These are phyloP conservation scores for Clarireedia homoeocarpa DNA, from an alignment of 2,329 filamentous ascomycete species.

Conservation along the genomic window DNA sequence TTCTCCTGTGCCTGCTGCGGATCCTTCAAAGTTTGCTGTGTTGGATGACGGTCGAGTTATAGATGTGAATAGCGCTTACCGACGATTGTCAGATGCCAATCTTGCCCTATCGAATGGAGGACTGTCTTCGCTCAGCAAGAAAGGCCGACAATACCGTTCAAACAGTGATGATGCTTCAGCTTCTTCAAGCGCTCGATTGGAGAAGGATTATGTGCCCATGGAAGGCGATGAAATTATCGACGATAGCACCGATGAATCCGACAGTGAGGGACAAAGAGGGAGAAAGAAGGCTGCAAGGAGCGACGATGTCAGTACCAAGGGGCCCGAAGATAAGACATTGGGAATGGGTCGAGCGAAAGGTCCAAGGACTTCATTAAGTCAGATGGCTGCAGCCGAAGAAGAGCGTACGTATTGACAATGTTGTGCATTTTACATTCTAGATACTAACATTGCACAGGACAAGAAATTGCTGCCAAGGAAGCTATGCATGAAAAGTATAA, in stretches of 20 bases:
- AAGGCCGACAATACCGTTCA: constrained; percentile 18
- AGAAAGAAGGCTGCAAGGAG: constrained; percentile 42
- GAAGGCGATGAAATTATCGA: constrained; percentile 23
- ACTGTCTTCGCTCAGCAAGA: constrained; percentile 39
- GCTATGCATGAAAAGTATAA: constrained; percentile 21
- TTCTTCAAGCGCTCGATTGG: constrained; percentile 16
- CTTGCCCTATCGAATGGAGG: constrained; percentile 55
- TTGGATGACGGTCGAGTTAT: constrained; percentile 54
- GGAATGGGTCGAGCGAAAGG: constrained; percentile 31
- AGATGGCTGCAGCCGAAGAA: constrained; percentile 69
- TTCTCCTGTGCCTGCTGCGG: constrained; percentile 21
- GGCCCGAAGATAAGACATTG: constrained; percentile 29
- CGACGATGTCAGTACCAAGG: constrained; percentile 23
- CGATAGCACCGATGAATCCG: constrained; percentile 40
- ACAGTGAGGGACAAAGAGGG: constrained; percentile 57
- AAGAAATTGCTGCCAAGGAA: constrained; percentile 17
- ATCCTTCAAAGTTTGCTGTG: constrained; percentile 34
- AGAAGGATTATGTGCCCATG: constrained; percentile 24
- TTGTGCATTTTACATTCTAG: not conserved
- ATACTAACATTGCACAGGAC: constrained; percentile 11
- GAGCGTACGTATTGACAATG: constrained; percentile 52
- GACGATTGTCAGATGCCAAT: constrained; percentile 63
- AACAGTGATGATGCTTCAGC: constrained; percentile 16
- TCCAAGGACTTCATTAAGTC: constrained; percentile 44
- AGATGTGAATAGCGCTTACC: constrained; percentile 63